Base-by-base conservation (phyloP, 352 stramenopile species). In the Pythium vanterpoolii region DNA sequence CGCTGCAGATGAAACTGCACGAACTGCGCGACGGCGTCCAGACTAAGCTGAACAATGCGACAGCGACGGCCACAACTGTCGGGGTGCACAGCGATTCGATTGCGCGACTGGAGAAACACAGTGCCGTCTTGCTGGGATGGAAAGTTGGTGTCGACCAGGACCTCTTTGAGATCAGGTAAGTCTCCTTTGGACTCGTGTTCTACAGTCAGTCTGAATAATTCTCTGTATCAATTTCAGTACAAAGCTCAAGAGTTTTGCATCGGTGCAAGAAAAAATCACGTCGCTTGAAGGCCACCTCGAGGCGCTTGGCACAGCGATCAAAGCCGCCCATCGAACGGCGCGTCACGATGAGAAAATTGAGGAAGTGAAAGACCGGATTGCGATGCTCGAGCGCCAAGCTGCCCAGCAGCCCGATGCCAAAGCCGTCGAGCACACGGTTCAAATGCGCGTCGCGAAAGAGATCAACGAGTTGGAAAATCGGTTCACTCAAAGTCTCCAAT, bases 401-500 rank as follows among this genome's bases (percentile, higher is more conserved):
- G 62, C 72, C 23, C 73, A 65, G 38, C 71, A 80, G 5, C 64
- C 80, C 5, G 84, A 93, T 51, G 72, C 81, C 24, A 89, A 87
- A 57, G 69, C 74, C 2, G 75, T 93, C 9, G 78, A 90, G 43
- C 81, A 88, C 42, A 53, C 83, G 24, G 24, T 93, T 14, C 78
- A 81, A 39, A 80, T 89, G 38, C 74, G 75, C 6, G 66, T 93
- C 1, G 73, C 80, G 6, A 83, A 82, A 38, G 81, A 89, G 40
- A 76, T 91, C 47, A 74, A 83, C 42, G 79, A 88, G n/a, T 73
- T 90, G 28, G 84, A 93, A 43, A 76, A 77, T 10, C 79, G 84
- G 1, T 54, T 87, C 27, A 70, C 60, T 1, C 73, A 88, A 50
- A 89, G 71, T 36, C 55, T 90, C 8, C 62, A 72, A 11, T 78